Conservation (phyloP, 441 rosid genomes). For the Jatropha multifida region DNA sequence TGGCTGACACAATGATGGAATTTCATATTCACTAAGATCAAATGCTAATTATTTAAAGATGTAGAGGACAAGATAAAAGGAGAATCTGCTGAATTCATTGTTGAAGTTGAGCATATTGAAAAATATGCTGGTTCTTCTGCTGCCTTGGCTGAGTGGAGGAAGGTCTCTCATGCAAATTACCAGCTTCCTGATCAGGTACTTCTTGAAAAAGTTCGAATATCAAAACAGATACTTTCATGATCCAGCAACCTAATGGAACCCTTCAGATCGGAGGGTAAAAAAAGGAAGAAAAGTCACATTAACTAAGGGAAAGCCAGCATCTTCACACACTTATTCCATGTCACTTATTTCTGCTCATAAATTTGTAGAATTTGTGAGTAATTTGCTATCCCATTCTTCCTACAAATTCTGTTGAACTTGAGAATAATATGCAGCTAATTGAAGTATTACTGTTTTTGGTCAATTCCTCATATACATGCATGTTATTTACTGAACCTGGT, state of each 20-base stretch:
- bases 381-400: background rate
- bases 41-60: background rate
- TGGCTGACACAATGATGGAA: background rate
- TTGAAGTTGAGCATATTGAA: background rate
- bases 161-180: background rate
- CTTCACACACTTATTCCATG: background rate
- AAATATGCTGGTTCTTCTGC: conserved; percentile 5
- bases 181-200: conserved; percentile 10
- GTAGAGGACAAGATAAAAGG: background rate
- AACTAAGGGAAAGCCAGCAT: background rate
- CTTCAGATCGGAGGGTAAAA: background rate
- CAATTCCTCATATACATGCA: background rate
- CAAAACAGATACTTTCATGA: background rate
- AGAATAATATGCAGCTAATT: background rate
- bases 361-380: background rate
- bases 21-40: background rate
- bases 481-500: background rate
- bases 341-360: background rate
- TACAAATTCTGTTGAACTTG: background rate
- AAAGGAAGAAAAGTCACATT: background rate
- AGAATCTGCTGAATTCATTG: background rate
- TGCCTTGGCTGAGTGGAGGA: background rate
- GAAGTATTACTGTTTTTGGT: background rate
- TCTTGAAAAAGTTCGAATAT: background rate
- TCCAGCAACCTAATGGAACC: background rate